phyloP scores from a whole-genome alignment of 768 basidiomycete species.

The Exsudoporus frostii region DNA sequence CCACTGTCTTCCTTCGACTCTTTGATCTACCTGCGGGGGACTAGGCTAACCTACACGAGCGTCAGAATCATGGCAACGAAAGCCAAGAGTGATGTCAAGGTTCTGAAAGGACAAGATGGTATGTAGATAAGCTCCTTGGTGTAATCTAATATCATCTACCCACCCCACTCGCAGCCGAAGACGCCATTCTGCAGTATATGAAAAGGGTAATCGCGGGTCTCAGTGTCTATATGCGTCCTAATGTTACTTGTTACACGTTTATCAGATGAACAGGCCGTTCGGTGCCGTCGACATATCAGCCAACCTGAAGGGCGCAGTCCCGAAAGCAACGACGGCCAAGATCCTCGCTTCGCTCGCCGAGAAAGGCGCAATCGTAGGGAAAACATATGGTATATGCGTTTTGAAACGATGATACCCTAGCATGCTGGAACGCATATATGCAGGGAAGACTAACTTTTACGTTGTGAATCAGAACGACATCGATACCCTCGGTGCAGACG shows the following conservation, averaged over 20 bases:
- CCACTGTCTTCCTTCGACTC: neutral
- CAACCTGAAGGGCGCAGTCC: constrained; percentile 85
- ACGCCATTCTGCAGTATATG: constrained; percentile 73
- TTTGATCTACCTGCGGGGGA: neutral
- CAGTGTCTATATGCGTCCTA: constrained; percentile 6
- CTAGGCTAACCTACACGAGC: neutral
- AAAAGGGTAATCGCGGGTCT: constrained; percentile 50
- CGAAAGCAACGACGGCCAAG: constrained; percentile 83
- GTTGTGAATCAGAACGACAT: constrained; percentile 79
- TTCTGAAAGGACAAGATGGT: constrained; percentile 79
- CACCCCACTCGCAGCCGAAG: constrained; percentile 52
- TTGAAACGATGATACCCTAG: neutral
- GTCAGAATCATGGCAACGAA: constrained; percentile 40
- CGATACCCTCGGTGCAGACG: constrained; percentile 58
- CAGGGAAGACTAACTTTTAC: constrained; percentile 85
- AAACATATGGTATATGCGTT: constrained; percentile 65
- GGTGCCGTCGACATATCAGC: constrained; percentile 90
- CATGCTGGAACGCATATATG: neutral
- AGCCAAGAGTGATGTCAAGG: constrained; percentile 51
- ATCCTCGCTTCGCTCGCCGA: constrained; percentile 81
- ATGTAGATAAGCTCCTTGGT: neutral
- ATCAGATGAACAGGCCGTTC: constrained; percentile 89
- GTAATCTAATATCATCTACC: neutral
- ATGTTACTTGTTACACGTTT: neutral
- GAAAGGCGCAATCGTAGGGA: constrained; percentile 77